These are phyloP conservation scores for Diacronema lutheri DNA, from an alignment of 78 protist species.

Conservation along the genomic window DNA sequence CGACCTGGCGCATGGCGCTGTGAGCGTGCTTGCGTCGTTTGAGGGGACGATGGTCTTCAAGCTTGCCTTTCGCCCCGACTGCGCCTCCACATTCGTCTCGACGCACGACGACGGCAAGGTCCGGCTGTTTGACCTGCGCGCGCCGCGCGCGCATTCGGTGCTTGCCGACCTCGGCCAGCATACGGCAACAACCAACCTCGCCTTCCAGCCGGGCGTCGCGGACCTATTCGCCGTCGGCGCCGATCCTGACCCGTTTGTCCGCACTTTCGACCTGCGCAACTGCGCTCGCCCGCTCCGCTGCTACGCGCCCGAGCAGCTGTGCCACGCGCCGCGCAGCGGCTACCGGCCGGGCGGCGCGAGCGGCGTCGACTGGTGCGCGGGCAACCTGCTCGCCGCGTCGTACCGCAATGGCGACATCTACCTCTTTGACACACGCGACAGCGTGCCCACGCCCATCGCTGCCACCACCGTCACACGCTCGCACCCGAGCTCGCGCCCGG, in stretches of 20 bases:
- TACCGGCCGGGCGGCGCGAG: not conserved
- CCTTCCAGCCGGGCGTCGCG: not conserved
- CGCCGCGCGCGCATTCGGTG: not conserved
- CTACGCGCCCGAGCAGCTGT: not conserved
- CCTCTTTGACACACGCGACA: not conserved
- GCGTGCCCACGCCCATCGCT: no score
- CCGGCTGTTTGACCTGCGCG: not conserved
- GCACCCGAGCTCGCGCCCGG: not conserved
- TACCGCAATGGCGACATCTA: not conserved
- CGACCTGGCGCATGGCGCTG: no score
- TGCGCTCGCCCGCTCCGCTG: not conserved
- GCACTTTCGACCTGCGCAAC: not conserved
- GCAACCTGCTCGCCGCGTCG: not conserved
- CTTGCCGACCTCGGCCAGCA: not conserved
- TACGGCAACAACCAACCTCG: not conserved
- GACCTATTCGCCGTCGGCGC: not conserved
- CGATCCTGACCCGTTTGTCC: not conserved
- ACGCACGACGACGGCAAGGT: not conserved
- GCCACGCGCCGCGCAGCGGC: not conserved
- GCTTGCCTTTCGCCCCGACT: not conserved
- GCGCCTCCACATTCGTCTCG: not conserved
- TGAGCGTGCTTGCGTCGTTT: no score
- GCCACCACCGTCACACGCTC: not conserved
- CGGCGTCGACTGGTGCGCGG: not conserved
- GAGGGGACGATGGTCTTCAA: no score